A percentile compares a stretch with the other conserved stretches of the same genome.
Evolutionary conservation across 2,329 filamentous ascomycete genomes (phyloP).

Genomic region (Fusarium hainanense): DNA sequence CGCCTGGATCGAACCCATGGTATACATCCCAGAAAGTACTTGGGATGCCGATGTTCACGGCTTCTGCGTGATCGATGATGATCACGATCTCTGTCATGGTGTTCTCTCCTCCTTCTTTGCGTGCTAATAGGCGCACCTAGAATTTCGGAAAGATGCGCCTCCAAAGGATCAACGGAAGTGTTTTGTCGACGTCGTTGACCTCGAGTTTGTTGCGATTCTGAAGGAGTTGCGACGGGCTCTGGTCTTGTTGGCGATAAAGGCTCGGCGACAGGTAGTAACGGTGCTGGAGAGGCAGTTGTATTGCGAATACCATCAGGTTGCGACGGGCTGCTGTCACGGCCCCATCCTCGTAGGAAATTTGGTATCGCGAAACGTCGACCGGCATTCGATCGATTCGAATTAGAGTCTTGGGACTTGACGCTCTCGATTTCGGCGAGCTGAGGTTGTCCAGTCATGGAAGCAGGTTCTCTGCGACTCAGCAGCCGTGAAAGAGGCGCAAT

Average conservation of each 20-base stretch:
- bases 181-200: slow-evolving; percentile 12
- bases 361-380: slow-evolving; percentile 24
- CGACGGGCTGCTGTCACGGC: slow-evolving; percentile 11
- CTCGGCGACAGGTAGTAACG: slow-evolving; percentile 25
- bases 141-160: slow-evolving; percentile 33
- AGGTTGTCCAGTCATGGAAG: slow-evolving; percentile 21
- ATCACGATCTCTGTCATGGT: slow-evolving; percentile 13
- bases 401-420: slow-evolving; percentile 61
- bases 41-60: slow-evolving; percentile 42
- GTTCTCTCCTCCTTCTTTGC: slow-evolving; percentile 7
- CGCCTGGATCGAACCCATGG: slow-evolving; percentile 65
- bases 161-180: slow-evolving; percentile 16
- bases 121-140: slow-evolving; percentile 16
- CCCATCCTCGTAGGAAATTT: slow-evolving; percentile 30
- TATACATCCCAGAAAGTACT: slow-evolving; percentile 64
- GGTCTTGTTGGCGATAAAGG: slow-evolving; percentile 19
- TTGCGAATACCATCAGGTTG: slow-evolving; percentile 18
- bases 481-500: slow-evolving; percentile 32
- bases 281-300: slow-evolving; percentile 31
- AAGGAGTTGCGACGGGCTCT: slow-evolving; percentile 22
- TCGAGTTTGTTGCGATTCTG: slow-evolving; percentile 18
- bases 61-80: slow-evolving; percentile 25
- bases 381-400: slow-evolving; percentile 48
- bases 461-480: slow-evolving; percentile 33
- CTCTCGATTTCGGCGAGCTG: slow-evolving; percentile 50